Conservation (phyloP, 2,329 filamentous ascomycete species). For the Pseudocercospora macadamiae region DNA sequence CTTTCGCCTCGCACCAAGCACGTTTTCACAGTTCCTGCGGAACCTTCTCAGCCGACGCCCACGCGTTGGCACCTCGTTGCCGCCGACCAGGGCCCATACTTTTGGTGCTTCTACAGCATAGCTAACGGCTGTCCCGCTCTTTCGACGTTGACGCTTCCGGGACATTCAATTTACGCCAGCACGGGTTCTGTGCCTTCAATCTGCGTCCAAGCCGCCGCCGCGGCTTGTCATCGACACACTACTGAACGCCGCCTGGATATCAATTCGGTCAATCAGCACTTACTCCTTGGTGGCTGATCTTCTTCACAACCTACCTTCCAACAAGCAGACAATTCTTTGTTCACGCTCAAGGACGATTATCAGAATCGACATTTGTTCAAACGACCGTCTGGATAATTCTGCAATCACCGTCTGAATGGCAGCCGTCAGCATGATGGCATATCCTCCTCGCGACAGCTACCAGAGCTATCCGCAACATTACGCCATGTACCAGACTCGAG, state of each 20-base stretch:
- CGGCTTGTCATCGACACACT: conserved; percentile 12
- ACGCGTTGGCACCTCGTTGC: conserved; percentile 24
- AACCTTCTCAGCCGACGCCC: conserved; percentile 25
- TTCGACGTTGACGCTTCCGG: conserved; percentile 20
- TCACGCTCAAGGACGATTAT: neutral
- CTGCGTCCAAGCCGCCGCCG: conserved; percentile 15
- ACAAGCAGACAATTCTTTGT: neutral
- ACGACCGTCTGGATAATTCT: neutral
- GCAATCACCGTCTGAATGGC: conserved; percentile 29
- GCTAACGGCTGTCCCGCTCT: conserved; percentile 22
- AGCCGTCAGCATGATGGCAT: conserved; percentile 35
- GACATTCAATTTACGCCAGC: conserved; percentile 28
- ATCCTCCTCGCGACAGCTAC: conserved; percentile 32
- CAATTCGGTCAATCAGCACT: conserved; percentile 12
- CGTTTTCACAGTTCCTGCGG: conserved; percentile 26
- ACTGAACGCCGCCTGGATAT: conserved; percentile 14
- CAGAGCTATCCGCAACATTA: conserved; percentile 34
- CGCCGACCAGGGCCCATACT: conserved; percentile 26
- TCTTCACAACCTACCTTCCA: neutral
- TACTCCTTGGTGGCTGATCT: conserved; percentile 15
- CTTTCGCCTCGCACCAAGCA: conserved; percentile 30
- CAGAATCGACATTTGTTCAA: neutral
- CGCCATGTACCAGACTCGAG: conserved; percentile 31
- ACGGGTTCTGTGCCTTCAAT: conserved; percentile 26
- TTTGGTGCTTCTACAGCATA: conserved; percentile 24